Evolutionary conservation across 1,139 yeast species (phyloP), one percentile per base, ranked within the genome.

Genomic region (Magnusiomyces clavatus): DNA sequence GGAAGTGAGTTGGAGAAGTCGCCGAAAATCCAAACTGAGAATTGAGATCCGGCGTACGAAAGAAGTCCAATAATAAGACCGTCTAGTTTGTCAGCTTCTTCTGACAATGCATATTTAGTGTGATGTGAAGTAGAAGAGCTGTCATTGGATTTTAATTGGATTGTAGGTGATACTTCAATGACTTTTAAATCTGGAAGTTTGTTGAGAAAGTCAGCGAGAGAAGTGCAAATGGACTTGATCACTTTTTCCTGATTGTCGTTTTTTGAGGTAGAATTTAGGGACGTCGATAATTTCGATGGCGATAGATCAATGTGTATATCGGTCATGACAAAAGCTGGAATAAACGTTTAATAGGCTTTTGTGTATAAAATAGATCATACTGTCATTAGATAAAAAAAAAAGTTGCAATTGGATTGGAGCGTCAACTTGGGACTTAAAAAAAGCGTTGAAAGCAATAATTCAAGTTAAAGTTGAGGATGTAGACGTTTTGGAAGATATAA

Each of bases 61-160:
- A 59, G 46, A n/a, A 57, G 52, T 1, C 55, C 54, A 5, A 56
- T 43, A 24, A 59, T 47, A 6, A 51, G 41, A 19, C 51, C 54
- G 43, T 58, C 61, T 10, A 55, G 42, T n/a, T 51, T 51, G 3
- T 14, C 19, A 10, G 35, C 45, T 34, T 34, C 29, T 13, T 24
- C 31, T 24, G 31, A 24, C 8, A 24, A 8, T 24, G 31, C 4
- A 12, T 37, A 34, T 12, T 35, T 31, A 14, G 44, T 6, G 17
- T 17, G 44, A n/a, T 6, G 36, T 14, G 17, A 13, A 11, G 16
- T n/a, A 16, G n/a, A 10, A 19, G 48, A 36, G 11, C 29, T 14
- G 19, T 36, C 31, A 13, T 6, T 14, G 31, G 16, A 11, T 19
- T 29, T 17, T 20, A 16, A 19, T n/a, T 29, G 17, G 6, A 36